Conservation (phyloP, 768 basidiomycete genomes). For the Tylopilus sp. region DNA sequence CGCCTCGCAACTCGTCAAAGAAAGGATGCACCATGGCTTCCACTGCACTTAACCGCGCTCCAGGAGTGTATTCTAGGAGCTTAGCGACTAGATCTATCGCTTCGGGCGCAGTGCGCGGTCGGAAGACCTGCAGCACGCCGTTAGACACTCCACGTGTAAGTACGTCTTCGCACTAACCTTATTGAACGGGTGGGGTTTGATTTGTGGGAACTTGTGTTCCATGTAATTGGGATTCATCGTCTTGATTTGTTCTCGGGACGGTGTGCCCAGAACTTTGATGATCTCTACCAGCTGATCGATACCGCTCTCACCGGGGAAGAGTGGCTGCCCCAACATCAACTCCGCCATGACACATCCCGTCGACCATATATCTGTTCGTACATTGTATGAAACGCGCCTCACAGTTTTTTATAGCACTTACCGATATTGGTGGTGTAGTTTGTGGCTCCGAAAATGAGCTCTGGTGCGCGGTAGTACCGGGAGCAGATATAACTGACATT, state of each 20-base stretch:
- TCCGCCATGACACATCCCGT: constrained; percentile 99
- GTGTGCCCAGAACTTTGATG: constrained; percentile 98
- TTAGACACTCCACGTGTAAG: constrained; percentile 13
- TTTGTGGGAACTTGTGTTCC: constrained; percentile 99
- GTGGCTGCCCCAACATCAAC: constrained; percentile 96
- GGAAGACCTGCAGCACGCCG: constrained; percentile 74
- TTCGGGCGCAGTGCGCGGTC: constrained; percentile 92
- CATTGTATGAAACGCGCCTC: constrained; percentile 5
- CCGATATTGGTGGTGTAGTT: constrained; percentile 99
- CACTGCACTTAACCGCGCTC: constrained; percentile 82
- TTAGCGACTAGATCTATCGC: constrained; percentile 95
- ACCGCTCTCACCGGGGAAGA: constrained; percentile 98
- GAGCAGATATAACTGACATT: constrained; percentile 99
- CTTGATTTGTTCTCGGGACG: constrained; percentile 99
- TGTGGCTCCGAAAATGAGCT: constrained; percentile 98
- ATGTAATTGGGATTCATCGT: constrained; percentile 99
- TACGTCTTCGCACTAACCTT: constrained; percentile 53
- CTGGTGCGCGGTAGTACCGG: constrained; percentile 97
- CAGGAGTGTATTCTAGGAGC: constrained; percentile 97
- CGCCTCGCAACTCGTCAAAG: constrained; percentile 92
- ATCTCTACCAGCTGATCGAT: constrained; percentile 99
- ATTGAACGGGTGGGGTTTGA: constrained; percentile 98
- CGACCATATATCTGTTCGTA: constrained; percentile 88
- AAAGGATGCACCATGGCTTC: constrained; percentile 93
- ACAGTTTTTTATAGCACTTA: constrained; percentile 37